Conservation (phyloP, 1,284 basidiomycete genomes). For the Pholiota adiposa region DNA sequence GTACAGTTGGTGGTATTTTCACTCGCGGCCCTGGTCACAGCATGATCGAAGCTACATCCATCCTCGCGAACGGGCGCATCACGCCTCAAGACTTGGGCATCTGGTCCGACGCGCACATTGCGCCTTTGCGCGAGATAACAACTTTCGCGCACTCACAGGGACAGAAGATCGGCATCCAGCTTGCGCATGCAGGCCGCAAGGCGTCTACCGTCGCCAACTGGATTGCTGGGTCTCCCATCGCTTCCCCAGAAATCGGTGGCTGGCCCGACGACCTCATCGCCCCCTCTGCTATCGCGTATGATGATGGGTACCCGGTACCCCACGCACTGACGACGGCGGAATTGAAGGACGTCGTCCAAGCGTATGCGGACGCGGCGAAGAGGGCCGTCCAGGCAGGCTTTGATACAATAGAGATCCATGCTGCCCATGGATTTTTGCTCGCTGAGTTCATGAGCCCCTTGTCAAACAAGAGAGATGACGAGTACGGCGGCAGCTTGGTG, state of each 20-base stretch:
- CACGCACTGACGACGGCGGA: slow-evolving; percentile 52
- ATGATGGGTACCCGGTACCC: slow-evolving; percentile 52
- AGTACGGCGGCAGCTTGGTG: slow-evolving; percentile 76
- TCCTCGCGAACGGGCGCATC: slow-evolving; percentile 63
- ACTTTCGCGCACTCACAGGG: slow-evolving; percentile 78
- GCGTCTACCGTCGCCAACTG: slow-evolving; percentile 63
- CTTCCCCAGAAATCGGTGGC: slow-evolving; percentile 58
- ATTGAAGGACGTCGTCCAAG: slow-evolving; percentile 61
- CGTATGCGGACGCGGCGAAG: slow-evolving; percentile 63
- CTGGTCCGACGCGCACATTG: slow-evolving; percentile 79
- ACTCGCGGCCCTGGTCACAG: slow-evolving; percentile 55
- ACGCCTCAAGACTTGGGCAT: slow-evolving; percentile 61
- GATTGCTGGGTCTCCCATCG: slow-evolving; percentile 44
- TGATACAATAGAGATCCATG: slow-evolving; percentile 75
- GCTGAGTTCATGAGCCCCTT: slow-evolving; percentile 61
- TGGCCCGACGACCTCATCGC: slow-evolving; percentile 71
- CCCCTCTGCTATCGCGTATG: slow-evolving; percentile 63
- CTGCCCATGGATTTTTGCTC: slow-evolving; percentile 68
- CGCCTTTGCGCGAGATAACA: slow-evolving; percentile 69
- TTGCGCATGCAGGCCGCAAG: slow-evolving; percentile 83
- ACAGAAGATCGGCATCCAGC: slow-evolving; percentile 77
- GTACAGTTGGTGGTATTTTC: slow-evolving; percentile 49
- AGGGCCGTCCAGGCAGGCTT: slow-evolving; percentile 56
- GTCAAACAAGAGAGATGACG: slow-evolving; percentile 73
- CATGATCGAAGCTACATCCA: slow-evolving; percentile 64